A percentile compares a stretch with the other conserved stretches of the same genome.
Conservation (phyloP, 805 yeast species). For the Monosporozyma servazzii region DNA sequence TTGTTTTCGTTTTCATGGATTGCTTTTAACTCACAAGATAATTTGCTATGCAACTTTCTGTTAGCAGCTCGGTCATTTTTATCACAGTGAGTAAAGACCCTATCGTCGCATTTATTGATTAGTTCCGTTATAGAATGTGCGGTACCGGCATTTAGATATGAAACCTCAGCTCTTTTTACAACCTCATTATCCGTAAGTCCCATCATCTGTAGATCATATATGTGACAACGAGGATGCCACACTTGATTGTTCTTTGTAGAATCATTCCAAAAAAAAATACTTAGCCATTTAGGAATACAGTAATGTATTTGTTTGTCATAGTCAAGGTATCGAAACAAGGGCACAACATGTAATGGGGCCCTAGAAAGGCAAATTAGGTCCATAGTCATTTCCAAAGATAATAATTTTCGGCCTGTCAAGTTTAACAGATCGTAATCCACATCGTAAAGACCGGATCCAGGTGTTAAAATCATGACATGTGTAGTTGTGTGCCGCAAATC, state of each 20-base stretch:
- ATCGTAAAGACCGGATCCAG: constrained; percentile 90
- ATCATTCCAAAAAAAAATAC: constrained; percentile 82
- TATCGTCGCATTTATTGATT: constrained; percentile 61
- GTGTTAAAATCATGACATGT: constrained; percentile 80
- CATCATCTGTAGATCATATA: constrained; percentile 96
- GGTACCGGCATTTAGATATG: constrained; percentile 37
- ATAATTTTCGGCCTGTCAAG: constrained; percentile 64
- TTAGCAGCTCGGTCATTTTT: neutral
- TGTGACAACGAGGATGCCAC: constrained; percentile 93
- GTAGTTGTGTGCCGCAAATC: constrained; percentile 84
- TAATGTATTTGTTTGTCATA: constrained; percentile 43
- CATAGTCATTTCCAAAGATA: constrained; percentile 73
- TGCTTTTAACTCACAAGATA: neutral
- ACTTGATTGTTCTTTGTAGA: constrained; percentile 35
- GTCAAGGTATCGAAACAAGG: constrained; percentile 67
- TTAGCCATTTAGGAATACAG: constrained; percentile 92
- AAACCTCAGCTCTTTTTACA: constrained; percentile 52
- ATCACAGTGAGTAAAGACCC: constrained; percentile 34
- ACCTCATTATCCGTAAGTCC: constrained; percentile 91
- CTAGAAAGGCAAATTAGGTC: constrained; percentile 83
- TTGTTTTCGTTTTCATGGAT: neutral
- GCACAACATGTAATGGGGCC: constrained; percentile 88
- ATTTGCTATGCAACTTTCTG: neutral
- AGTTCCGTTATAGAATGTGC: constrained; percentile 42
- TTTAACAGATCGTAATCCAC: constrained; percentile 73